These are phyloP conservation scores for Mucor saturninus DNA, from an alignment of 371 early-diverging fungal genomes.

Conservation along the genomic window DNA sequence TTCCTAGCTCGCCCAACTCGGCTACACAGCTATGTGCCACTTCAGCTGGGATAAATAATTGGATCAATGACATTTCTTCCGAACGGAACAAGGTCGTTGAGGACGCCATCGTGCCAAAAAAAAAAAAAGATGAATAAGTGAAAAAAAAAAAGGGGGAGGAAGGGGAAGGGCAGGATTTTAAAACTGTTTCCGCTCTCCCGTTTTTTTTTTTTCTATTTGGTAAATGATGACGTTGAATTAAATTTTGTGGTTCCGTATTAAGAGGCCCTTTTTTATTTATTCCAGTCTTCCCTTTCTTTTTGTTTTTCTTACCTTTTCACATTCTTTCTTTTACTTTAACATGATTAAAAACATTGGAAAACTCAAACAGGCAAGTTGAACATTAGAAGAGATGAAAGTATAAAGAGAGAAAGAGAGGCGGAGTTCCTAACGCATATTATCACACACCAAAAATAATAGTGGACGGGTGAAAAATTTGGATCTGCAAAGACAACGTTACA, in stretches of 20 bases:
- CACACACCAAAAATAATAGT: constrained; percentile 33
- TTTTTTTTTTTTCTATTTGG: constrained; percentile 12
- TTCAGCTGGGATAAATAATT: constrained; percentile 85
- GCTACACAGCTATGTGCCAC: constrained; percentile 84
- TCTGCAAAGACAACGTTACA: constrained; percentile 49
- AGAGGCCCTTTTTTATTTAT: no score
- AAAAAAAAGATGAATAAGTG: not conserved
- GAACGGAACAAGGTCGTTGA: constrained; percentile 82
- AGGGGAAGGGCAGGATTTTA: no score
- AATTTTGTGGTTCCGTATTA: no score
- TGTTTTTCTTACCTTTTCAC: no score
- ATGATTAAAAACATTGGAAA: constrained; percentile 76
- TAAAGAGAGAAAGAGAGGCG: not conserved
- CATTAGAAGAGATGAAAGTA: not conserved
- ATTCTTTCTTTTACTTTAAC: constrained; percentile 14
- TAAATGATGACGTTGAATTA: not conserved
- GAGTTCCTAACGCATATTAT: not conserved
- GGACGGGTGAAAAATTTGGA: constrained; percentile 57
- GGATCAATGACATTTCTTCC: constrained; percentile 95
- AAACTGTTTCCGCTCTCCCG: not conserved
- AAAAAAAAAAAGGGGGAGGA: constrained; percentile 1
- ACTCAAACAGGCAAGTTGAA: constrained; percentile 62
- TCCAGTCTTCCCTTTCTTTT: no score
- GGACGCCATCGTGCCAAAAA: constrained; percentile 39
- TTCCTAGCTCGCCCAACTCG: constrained; percentile 93